phyloP scores from a whole-genome alignment of 345 rosid genomes.

The Corymbia maculata region DNA sequence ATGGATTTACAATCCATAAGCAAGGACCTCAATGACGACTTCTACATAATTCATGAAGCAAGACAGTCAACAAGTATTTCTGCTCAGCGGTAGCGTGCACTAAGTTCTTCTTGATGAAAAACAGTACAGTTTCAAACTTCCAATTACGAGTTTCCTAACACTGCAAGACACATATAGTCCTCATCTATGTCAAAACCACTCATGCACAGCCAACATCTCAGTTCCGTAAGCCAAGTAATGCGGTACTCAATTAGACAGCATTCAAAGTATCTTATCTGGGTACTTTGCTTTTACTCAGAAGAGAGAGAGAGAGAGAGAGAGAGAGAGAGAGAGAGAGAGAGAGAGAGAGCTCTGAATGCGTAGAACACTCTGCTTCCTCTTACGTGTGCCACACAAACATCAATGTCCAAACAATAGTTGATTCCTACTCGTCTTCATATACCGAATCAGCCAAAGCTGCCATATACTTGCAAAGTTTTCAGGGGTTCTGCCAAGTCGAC shows the following conservation, averaged over 20 bases:
- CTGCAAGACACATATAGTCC: neutral
- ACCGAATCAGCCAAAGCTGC: neutral
- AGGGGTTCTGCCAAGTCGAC: neutral
- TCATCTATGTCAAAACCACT: neutral
- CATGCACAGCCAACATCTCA: neutral
- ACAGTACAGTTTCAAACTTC: neutral
- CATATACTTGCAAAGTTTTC: neutral
- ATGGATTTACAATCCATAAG: constrained; percentile 57
- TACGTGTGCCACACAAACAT: neutral
- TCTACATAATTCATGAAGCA: neutral
- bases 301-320: neutral
- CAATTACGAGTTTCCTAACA: neutral
- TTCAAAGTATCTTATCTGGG: neutral
- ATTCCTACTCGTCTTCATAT: neutral
- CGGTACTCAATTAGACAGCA: neutral
- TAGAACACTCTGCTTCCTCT: neutral
- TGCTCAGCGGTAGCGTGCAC: neutral
- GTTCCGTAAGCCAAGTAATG: neutral
- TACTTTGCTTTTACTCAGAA: neutral
- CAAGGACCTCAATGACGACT: constrained; percentile 6
- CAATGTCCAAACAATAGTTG: neutral
- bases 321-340: neutral
- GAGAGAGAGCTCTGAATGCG: neutral
- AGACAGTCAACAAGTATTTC: neutral
- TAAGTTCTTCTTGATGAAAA: neutral